phyloP scores from a whole-genome alignment of 345 rosid species.

The Laguncularia racemosa region DNA sequence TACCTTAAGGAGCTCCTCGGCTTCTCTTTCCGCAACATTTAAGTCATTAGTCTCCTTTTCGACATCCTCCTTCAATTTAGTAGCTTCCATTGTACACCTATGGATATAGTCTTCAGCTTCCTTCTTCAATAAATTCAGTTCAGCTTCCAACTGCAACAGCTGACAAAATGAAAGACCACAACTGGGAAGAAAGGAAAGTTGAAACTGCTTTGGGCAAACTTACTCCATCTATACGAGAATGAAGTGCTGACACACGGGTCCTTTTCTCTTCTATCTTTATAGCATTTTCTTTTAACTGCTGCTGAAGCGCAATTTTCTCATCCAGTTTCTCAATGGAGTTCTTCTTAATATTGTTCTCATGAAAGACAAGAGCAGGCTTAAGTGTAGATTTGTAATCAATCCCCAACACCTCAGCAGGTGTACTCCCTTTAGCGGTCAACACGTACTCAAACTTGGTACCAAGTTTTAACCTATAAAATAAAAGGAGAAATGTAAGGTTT shows the following conservation, averaged over 20 bases:
- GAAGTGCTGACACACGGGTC: constrained; percentile 26
- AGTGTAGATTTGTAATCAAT: constrained; percentile 58
- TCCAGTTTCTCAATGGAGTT: constrained; percentile 45
- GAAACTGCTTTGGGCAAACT: constrained; percentile 1
- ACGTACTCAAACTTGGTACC: constrained; percentile 40
- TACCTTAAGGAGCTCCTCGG: constrained; percentile 59
- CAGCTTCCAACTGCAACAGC: constrained; percentile 43
- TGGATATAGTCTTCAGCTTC: constrained; percentile 43
- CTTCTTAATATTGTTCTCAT: constrained; percentile 40
- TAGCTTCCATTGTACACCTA: constrained; percentile 52
- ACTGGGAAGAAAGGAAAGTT: background rate
- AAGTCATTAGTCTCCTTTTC: constrained; percentile 41
- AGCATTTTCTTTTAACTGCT: constrained; percentile 44
- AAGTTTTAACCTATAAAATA: constrained; percentile 46
- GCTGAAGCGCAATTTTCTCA: constrained; percentile 45
- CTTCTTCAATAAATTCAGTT: constrained; percentile 30
- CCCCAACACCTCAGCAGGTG: constrained; percentile 69
- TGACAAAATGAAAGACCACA: background rate
- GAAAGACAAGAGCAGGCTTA: constrained; percentile 53
- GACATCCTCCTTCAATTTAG: constrained; percentile 43
- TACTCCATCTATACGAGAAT: constrained; percentile 48
- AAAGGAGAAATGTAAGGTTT: background rate
- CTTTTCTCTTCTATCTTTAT: constrained; percentile 44
- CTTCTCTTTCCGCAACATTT: constrained; percentile 61
- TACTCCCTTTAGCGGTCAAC: constrained; percentile 47